These are phyloP conservation scores for Cicer bijugum DNA, from an alignment of 306 rosid genomes.

Conservation along the genomic window DNA sequence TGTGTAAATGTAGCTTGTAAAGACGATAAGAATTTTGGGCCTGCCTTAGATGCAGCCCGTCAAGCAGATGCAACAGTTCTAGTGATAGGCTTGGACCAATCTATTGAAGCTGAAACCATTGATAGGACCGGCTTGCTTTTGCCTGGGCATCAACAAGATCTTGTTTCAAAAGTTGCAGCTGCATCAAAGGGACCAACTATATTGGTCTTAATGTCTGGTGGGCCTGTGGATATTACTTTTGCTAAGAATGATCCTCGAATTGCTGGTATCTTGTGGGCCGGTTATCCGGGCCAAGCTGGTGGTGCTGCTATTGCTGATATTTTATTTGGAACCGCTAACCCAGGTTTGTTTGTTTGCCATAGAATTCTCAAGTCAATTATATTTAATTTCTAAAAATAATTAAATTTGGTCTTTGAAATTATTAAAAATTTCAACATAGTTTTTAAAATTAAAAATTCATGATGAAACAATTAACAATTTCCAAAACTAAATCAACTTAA, in stretches of 20 bases:
- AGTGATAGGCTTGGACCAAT: constrained; percentile 87
- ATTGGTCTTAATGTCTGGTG: constrained; percentile 86
- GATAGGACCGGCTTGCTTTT: constrained; percentile 66
- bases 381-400: background rate
- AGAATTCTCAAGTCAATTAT: background rate
- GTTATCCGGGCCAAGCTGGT: constrained; percentile 93
- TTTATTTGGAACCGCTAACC: constrained; percentile 64
- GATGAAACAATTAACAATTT: too few relatives aligned
- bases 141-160: constrained; percentile 85
- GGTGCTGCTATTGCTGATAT: constrained; percentile 86
- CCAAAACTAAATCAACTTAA: too few relatives aligned
- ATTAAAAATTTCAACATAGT: too few relatives aligned
- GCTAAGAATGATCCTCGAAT: constrained; percentile 64
- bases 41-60: constrained; percentile 66
- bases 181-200: constrained; percentile 78
- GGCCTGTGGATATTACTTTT: constrained; percentile 75
- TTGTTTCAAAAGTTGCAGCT: constrained; percentile 68
- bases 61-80: constrained; percentile 71
- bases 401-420: background rate
- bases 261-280: constrained; percentile 73
- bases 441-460: too few relatives aligned
- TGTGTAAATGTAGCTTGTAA: constrained; percentile 66
- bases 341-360: constrained; percentile 51
- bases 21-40: constrained; percentile 51
- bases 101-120: constrained; percentile 74